Conservation (phyloP, 257 asterid species). For the Dorcoceras hygrometricum region DNA sequence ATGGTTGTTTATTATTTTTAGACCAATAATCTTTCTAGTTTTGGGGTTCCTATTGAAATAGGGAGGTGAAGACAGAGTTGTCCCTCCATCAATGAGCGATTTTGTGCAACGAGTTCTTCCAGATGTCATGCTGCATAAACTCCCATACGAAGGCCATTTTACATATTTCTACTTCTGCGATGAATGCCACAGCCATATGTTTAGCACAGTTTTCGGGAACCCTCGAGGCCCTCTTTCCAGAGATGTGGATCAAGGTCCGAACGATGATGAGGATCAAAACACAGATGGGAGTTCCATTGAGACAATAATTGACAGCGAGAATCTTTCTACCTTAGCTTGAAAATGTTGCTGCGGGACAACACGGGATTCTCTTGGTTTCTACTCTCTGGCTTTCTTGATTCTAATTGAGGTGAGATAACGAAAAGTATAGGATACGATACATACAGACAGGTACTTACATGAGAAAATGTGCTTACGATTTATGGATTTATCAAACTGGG, state of each 20-base stretch:
- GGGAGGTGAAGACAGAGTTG: slow-evolving; percentile 81
- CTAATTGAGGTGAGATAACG: background rate
- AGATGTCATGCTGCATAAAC: slow-evolving; percentile 78
- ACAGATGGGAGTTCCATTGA: slow-evolving; percentile 28
- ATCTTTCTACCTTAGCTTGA: background rate
- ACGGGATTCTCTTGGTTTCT: background rate
- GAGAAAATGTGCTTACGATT: background rate
- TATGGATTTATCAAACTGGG: background rate
- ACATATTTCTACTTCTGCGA: slow-evolving; percentile 77
- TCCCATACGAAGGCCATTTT: slow-evolving; percentile 83
- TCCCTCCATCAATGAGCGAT: slow-evolving; percentile 84
- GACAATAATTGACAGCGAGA: slow-evolving; percentile 5
- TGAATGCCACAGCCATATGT: slow-evolving; percentile 79
- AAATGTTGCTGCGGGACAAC: background rate
- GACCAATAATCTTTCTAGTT: background rate
- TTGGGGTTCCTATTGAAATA: slow-evolving; percentile 19
- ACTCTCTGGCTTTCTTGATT: background rate
- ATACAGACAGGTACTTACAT: background rate
- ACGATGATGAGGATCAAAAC: slow-evolving; percentile 27
- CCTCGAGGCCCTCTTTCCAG: slow-evolving; percentile 71
- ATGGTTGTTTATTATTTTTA: background rate
- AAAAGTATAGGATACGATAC: background rate
- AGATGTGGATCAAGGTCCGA: slow-evolving; percentile 28
- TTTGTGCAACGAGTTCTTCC: slow-evolving; percentile 83
- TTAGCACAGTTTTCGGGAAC: slow-evolving; percentile 56